A percentile compares a stretch with the other conserved stretches of the same genome.
phyloP scores from a whole-genome alignment of 73 alveolate genomes.

The Urostyla sp. region DNA sequence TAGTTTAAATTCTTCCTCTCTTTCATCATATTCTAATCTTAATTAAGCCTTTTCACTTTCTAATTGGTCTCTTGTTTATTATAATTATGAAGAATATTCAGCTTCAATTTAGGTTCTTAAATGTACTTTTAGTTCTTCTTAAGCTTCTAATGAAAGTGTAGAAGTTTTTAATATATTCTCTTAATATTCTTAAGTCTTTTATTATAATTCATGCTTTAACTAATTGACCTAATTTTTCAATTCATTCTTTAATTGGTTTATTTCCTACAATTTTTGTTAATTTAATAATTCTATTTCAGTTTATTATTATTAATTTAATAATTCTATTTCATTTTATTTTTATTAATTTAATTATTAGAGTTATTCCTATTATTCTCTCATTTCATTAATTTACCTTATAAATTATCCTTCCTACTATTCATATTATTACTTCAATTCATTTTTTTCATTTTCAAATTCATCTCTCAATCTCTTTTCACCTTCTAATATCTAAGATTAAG shows the following conservation, averaged over 20 bases:
- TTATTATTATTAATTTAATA: too few relatives aligned
- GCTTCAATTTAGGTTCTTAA: neutral
- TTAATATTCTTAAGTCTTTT: too few relatives aligned
- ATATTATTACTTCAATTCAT: neutral
- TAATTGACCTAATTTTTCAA: too few relatives aligned
- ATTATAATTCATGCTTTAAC: too few relatives aligned
- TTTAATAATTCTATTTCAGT: neutral
- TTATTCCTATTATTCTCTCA: too few relatives aligned
- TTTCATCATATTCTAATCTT: neutral
- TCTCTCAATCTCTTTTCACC: neutral
- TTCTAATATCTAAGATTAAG: too few relatives aligned
- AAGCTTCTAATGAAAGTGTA: neutral
- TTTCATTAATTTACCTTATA: neutral
- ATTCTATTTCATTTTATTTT: neutral
- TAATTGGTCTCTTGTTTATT: neutral
- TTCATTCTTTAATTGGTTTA: neutral
- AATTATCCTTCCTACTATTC: neutral
- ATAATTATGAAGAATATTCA: constrained; percentile 1
- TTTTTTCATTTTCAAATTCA: neutral
- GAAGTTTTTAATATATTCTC: too few relatives aligned
- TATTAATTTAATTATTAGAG: too few relatives aligned
- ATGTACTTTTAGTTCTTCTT: neutral
- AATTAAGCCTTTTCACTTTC: constrained; percentile 1
- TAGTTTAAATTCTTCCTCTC: constrained; percentile 4
- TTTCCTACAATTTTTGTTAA: neutral